phyloP scores from a whole-genome alignment of 805 yeast genomes.

The Kodamaea fukazawae region DNA sequence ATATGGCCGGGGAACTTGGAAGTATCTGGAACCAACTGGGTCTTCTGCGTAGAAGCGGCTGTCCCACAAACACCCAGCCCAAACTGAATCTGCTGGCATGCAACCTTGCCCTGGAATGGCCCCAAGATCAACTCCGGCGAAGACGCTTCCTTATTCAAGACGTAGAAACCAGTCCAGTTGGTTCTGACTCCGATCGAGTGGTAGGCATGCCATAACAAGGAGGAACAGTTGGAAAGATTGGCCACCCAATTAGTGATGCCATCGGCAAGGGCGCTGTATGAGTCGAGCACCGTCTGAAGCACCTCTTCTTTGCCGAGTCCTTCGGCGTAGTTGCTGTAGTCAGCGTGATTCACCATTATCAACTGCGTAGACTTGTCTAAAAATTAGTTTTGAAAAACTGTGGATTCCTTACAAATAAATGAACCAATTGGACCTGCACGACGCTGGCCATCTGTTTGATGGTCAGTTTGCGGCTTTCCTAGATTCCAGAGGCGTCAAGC shows the following conservation, averaged over 20 bases:
- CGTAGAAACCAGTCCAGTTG: slow-evolving; percentile 95
- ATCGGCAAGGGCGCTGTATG: slow-evolving; percentile 61
- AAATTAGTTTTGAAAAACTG: no score
- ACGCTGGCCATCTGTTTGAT: neutral
- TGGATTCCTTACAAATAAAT: neutral
- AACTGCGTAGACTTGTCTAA: no score
- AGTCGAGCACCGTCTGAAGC: slow-evolving; percentile 53
- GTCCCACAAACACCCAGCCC: slow-evolving; percentile 93
- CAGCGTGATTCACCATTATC: slow-evolving; percentile 57
- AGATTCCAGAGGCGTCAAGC: slow-evolving; percentile 10
- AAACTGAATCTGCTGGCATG: slow-evolving; percentile 76
- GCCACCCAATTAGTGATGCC: slow-evolving; percentile 83
- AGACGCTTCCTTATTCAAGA: slow-evolving; percentile 39
- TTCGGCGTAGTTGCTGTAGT: slow-evolving; percentile 53
- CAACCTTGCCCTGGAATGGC: slow-evolving; percentile 96
- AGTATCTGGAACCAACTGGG: slow-evolving; percentile 81
- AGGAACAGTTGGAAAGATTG: slow-evolving; percentile 81
- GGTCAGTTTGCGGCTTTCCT: slow-evolving; percentile 7
- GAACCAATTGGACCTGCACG: slow-evolving; percentile 4
- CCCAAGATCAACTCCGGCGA: slow-evolving; percentile 62
- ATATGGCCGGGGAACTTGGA: slow-evolving; percentile 84
- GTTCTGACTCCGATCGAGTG: slow-evolving; percentile 55
- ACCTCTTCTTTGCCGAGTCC: slow-evolving; percentile 47
- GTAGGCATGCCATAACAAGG: slow-evolving; percentile 86
- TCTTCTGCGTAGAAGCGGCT: slow-evolving; percentile 57